Conservation (phyloP, 768 basidiomycete genomes). For the Trametes cubensis region DNA sequence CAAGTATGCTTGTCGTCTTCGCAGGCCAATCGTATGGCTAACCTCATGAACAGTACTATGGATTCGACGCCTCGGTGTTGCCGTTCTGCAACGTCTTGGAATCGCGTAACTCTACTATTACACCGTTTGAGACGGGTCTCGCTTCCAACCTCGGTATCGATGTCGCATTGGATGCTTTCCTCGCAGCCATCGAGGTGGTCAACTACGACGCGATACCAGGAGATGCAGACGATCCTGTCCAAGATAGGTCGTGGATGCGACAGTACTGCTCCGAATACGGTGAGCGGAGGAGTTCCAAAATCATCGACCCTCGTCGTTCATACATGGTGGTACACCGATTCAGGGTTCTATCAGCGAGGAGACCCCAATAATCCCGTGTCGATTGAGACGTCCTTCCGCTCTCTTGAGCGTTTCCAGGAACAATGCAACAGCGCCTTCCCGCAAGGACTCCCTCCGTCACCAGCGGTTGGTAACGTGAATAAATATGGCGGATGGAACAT, state of each 20-base stretch:
- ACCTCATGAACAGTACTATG: constrained; percentile 43
- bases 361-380: constrained; percentile 48
- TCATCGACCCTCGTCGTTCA: too few relatives aligned
- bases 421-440: constrained; percentile 48
- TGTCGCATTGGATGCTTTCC: constrained; percentile 43
- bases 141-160: constrained; percentile 39
- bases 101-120: constrained; percentile 44
- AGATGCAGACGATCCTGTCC: constrained; percentile 44
- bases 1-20: constrained; percentile 36
- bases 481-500: constrained; percentile 58
- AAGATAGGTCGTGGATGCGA: constrained; percentile 54
- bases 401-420: constrained; percentile 48
- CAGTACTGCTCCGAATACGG: constrained; percentile 58
- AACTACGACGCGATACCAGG: constrained; percentile 50
- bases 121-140: constrained; percentile 43
- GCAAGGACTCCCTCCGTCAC: constrained; percentile 41
- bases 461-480: constrained; percentile 47
- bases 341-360: constrained; percentile 52
- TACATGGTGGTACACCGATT: background rate
- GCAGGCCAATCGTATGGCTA: background rate
- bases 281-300: constrained; percentile 19
- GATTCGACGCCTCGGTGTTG: constrained; percentile 45
- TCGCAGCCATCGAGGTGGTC: constrained; percentile 45
- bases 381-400: constrained; percentile 50
- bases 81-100: constrained; percentile 54